Evolutionary conservation across 108 stramenopile species (phyloP), one percentile per base, ranked within the genome.

Genomic region (Bacterosira constricta): DNA sequence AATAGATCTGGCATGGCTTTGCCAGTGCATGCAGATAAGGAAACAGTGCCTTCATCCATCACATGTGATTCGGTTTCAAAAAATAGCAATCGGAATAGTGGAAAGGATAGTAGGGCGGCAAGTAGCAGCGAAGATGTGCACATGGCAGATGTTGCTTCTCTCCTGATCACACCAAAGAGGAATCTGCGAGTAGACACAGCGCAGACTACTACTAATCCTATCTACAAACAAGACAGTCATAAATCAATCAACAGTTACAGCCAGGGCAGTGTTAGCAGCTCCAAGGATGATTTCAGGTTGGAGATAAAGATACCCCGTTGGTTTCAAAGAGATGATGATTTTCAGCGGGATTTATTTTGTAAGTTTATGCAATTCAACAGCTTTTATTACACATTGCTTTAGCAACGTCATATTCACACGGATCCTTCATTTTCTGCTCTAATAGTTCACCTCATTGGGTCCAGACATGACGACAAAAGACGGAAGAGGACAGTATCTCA

Each of bases 281-380:
- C 9, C 1, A 31, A 21, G 6, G 23, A 31, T 31, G 2, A 31
- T 54, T 18, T 6, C 1, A 52, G 17, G 51, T 52, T 52, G 26
- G 51, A 30, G 23, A 71, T 71, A 20, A 51, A 12, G 0, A 10
- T 47, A 13, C 57, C 69, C 36, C 31, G 35, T 0, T 71, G 69
- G 57, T 21, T 71, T 26, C 69, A 71, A 39, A 71, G 27, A 23
- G 57, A 71, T 37, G 6, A 23, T 27, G 15, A 10, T 35, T 60
- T 57, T 18, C 69, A 71, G 50, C 25, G 31, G 3, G 23, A 10
- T 7, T 37, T 71, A 45, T 71, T 71, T 36, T 71, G 57, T 61
- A 37, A 61, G 45, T 34, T 61, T 21, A 11, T 66, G 5, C 7
- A 0, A 49, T 44, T 62, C 12, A 26, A 42, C 4, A 45, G 44